Base-by-base conservation (phyloP, 345 rosid species). In the Aquilaria malaccensis region DNA sequence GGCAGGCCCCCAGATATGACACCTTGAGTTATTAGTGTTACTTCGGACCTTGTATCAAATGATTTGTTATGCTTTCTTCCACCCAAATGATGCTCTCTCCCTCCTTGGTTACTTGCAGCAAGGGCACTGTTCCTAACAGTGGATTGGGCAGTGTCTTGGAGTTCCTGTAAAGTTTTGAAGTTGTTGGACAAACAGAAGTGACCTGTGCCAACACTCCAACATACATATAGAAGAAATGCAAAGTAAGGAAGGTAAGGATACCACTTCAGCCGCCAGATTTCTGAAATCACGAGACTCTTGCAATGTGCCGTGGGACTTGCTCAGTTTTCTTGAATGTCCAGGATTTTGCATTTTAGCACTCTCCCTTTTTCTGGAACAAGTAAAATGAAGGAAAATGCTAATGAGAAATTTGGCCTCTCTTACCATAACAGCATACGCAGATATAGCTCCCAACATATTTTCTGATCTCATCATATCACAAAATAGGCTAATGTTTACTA, bases 361-460 rank as follows among this genome's bases (percentile, higher is more conserved):
- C 11, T 59, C 77, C 65, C 62, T 81, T 73, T 73, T 85, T 81
- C 96, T 88, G 79, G 15, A 70, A 52, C 62, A 37, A 37, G 43
- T 50, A 15, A 31, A 60, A 37, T 37, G 43, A 37, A 37, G 43
- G 46, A 15, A 31, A 60, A 37, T 37, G 43, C 43, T 4, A 37
- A 4, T 37, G 43, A 37, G 43, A 37, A 4, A 37, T 4, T 37
- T 37, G 43, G 7, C 43, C 43, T 37, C 43, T 37, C 43, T 37
- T 37, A 0, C 43, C 43, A 37, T 37, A 37, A 7, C 43, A 37
- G 22, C 22, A 22, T 22, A 22, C 22, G 22, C 22, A 22, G 22
- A 37, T 37, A 37, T 37, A 37, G 43, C 43, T 4, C 7, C 7
- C 43, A 37, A 22, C 43, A 37, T 37, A 37, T 37, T 4, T 37